Percentiles rank a stretch among this genome's conserved stretches.
phyloP scores from a whole-genome alignment of 176 grass and related monocot genomes.

The Bonia amplexicaulis region DNA sequence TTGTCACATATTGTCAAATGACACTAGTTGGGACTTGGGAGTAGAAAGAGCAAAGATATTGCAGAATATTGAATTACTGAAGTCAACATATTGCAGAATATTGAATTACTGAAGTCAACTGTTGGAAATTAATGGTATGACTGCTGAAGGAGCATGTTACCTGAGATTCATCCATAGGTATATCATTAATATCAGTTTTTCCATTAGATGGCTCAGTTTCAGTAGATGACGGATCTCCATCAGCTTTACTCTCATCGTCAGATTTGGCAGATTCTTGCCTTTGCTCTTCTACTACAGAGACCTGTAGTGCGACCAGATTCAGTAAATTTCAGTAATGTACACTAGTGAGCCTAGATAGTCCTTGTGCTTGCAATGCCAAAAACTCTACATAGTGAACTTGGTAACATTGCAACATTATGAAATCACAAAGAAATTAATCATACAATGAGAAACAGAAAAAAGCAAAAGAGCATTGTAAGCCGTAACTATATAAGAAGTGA shows the following conservation, averaged over 20 bases:
- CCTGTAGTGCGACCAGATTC: constrained; percentile 34
- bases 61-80: neutral
- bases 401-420: neutral
- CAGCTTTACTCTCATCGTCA: constrained; percentile 47
- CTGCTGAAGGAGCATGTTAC: constrained; percentile 21
- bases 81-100: neutral
- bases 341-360: neutral
- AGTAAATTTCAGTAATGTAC: neutral
- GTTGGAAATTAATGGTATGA: neutral
- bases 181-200: constrained; percentile 57
- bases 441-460: neutral
- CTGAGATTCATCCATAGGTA: constrained; percentile 54
- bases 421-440: neutral
- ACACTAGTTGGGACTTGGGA: neutral
- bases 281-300: constrained; percentile 64
- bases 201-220: constrained; percentile 43
- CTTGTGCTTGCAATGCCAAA: neutral
- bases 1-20: neutral
- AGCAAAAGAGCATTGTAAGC: neutral
- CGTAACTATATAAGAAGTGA: neutral
- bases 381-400: neutral
- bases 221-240: constrained; percentile 40
- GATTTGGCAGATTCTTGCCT: constrained; percentile 56
- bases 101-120: neutral
- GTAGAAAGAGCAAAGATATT: neutral